Evolutionary conservation across 2,329 filamentous ascomycete genomes (phyloP).

Genomic region (Clarireedia sp.): DNA sequence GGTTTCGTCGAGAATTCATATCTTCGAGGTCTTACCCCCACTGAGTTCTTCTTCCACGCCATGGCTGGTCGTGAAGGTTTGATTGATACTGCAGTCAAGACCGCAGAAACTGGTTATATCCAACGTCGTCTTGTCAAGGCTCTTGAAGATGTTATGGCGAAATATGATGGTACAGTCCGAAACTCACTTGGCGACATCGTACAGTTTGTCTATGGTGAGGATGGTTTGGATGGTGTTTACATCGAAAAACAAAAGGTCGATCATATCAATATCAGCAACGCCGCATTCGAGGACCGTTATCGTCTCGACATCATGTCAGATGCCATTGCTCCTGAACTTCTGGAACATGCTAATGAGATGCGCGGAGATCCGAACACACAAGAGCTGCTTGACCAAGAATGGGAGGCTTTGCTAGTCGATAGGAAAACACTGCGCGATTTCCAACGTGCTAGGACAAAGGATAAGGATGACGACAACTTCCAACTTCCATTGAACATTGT

Average conservation of each 20-base stretch:
- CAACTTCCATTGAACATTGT: slow-evolving; percentile 88
- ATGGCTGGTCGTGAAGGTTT: slow-evolving; percentile 99
- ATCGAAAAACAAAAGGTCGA: slow-evolving; percentile 93
- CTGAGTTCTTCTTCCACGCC: slow-evolving; percentile 99
- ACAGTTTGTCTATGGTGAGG: slow-evolving; percentile 96
- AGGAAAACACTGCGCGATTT: slow-evolving; percentile 61
- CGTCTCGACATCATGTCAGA: slow-evolving; percentile 72
- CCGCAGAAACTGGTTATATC: slow-evolving; percentile 97
- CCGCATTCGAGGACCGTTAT: slow-evolving; percentile 72
- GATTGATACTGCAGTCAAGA: slow-evolving; percentile 99
- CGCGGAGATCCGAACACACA: slow-evolving; percentile 83
- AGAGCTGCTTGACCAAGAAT: slow-evolving; percentile 80
- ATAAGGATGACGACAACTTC: slow-evolving; percentile 76
- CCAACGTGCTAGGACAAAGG: slow-evolving; percentile 45
- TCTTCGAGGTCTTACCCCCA: slow-evolving; percentile 85
- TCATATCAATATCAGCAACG: slow-evolving; percentile 71
- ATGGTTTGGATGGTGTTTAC: slow-evolving; percentile 84
- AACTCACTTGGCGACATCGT: slow-evolving; percentile 96
- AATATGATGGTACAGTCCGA: slow-evolving; percentile 93
- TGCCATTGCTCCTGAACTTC: slow-evolving; percentile 57
- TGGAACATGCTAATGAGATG: slow-evolving; percentile 83
- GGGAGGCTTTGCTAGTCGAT: slow-evolving; percentile 67
- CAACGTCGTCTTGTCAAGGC: slow-evolving; percentile 98
- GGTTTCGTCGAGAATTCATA: slow-evolving; percentile 99
- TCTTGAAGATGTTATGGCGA: slow-evolving; percentile 92